A percentile compares a stretch with the other conserved stretches of the same genome.
These are phyloP conservation scores for Skeletonema costatum DNA, from an alignment of 108 stramenopile species.

Conservation along the genomic window DNA sequence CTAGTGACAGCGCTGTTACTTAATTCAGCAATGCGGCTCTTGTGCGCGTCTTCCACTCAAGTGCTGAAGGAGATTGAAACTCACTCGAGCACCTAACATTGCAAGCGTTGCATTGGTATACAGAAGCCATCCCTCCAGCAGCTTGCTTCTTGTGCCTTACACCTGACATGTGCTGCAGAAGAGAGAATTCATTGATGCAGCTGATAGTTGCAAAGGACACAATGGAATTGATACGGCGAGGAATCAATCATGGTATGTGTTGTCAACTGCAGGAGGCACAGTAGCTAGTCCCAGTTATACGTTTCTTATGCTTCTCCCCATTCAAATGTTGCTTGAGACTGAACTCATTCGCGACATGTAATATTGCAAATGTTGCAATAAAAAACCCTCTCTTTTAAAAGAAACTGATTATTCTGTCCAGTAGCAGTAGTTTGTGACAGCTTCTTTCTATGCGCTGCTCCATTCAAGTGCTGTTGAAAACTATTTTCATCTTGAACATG, in stretches of 20 bases:
- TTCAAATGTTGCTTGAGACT: constrained; percentile 2
- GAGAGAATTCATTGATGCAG: constrained; percentile 16
- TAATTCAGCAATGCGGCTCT: background rate
- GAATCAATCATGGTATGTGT: background rate
- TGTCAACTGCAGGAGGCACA: background rate
- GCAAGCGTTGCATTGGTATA: background rate
- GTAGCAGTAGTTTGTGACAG: background rate
- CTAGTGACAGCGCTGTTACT: background rate
- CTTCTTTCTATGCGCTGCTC: background rate
- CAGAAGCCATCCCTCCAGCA: background rate
- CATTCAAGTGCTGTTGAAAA: constrained; percentile 2
- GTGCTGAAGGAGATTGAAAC: background rate
- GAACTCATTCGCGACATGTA: constrained; percentile 13
- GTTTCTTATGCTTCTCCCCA: constrained; percentile 3
- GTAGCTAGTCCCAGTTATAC: background rate
- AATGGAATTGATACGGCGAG: background rate
- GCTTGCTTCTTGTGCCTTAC: constrained; percentile 6
- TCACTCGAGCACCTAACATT: background rate
- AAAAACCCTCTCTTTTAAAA: too few relatives aligned
- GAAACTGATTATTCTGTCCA: background rate
- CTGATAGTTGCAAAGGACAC: background rate
- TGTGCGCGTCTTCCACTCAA: constrained; percentile 1
- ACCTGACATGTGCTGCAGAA: constrained; percentile 5
- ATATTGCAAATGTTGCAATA: background rate
- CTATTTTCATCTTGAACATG: background rate